A percentile compares a stretch with the other conserved stretches of the same genome.
Conservation (phyloP, 495 filamentous ascomycete genomes). For the Aspergillus incahuasiensis region DNA sequence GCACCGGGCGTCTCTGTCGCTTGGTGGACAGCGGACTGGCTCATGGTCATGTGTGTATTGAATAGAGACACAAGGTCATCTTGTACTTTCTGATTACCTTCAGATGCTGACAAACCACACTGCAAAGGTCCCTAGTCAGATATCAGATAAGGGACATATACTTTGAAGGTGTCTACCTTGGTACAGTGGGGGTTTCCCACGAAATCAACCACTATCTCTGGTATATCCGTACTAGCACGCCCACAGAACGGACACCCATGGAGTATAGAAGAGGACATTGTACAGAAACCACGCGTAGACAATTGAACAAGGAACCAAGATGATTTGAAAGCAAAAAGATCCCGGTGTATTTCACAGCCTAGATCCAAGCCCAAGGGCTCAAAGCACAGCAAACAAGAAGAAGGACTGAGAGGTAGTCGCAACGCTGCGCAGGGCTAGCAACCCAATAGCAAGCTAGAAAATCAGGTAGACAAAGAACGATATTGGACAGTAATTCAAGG, state of each 20-base stretch:
- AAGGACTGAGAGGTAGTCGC: not conserved
- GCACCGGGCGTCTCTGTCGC: not conserved
- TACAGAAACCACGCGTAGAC: not conserved
- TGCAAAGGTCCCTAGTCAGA: constrained; percentile 20
- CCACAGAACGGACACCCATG: constrained; percentile 37
- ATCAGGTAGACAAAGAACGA: not conserved
- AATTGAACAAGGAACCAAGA: not conserved
- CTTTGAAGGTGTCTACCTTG: constrained; percentile 26
- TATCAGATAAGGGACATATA: not conserved
- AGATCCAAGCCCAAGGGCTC: not conserved
- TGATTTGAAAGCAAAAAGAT: not conserved
- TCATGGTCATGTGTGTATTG: constrained; percentile 53
- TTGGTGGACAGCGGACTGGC: constrained; percentile 9
- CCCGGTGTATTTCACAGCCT: not conserved
- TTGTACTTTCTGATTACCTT: constrained; percentile 46
- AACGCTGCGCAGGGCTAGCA: not conserved
- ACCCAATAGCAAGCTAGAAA: not conserved
- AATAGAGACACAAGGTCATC: constrained; percentile 69
- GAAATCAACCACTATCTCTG: constrained; percentile 27
- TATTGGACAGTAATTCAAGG: not conserved
- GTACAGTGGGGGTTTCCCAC: constrained; percentile 33
- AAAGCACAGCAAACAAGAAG: not conserved
- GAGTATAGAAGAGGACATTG: constrained; percentile 34
- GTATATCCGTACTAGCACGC: constrained; percentile 32
- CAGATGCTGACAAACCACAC: constrained; percentile 37